Base-by-base conservation (phyloP, 345 rosid species). In the Draba incana region DNA sequence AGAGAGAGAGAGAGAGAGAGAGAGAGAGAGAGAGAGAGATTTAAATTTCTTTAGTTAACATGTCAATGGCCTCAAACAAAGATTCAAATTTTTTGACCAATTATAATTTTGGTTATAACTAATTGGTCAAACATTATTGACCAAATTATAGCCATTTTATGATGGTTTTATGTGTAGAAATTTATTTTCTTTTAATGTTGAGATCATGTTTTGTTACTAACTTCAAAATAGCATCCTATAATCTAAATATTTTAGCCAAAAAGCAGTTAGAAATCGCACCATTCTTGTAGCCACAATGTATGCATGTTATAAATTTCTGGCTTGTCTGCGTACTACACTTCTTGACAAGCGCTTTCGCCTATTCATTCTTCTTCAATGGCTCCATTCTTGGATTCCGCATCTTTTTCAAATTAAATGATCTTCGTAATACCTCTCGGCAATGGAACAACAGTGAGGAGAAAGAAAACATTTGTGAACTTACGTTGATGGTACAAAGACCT, bases 331-430 rank as follows among this genome's bases (percentile, higher is more conserved):
- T 56, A 74, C 87, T 88, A 72, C 92, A 88, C 79, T 83, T 87
- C 69, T 80, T 85, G 20, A 94, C 95, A 35, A 87, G 80, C 45
- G 73, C 74, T 79, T 87, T 91, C 80, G 85, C 79, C 57, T 81
- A 61, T 23, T 83, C 92, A 51, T 15, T 72, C 88, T 82, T 94
- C 79, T 68, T 81, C 81, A 91, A 69, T 63, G 82, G 66, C 71
- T 94, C 99, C 65, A 78, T 68, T 77, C 70, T 89, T 24, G 92
- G 90, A 75, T 68, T 81, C 65, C 95, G 86, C 89, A 91, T 87
- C 82, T 72, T 89, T 77, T 78, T 84, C 78, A n/a, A n/a, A n/a
- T n/a, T n/a, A 87, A 78, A 72, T 78, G 71, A n/a, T 74, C 82
- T 74, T 72, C 81, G 60, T 73, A 46, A 52, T 70, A 23, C 64